phyloP scores from a whole-genome alignment of 345 rosid species.

The Zanthoxylum bungeanum region DNA sequence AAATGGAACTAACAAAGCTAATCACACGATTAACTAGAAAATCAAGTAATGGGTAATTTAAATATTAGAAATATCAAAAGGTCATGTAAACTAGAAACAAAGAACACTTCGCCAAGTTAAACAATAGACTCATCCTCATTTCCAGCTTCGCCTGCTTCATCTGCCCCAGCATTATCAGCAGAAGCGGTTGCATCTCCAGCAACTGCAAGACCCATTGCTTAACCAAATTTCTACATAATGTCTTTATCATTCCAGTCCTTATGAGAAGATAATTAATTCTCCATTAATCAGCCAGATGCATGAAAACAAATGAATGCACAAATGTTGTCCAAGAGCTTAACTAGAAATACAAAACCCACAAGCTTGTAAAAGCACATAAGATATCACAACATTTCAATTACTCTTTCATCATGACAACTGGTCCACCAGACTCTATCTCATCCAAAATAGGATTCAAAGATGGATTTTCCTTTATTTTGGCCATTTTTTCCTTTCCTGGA shows the following conservation, averaged over 20 bases:
- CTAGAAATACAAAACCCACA: constrained; percentile 4
- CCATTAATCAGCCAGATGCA: constrained; percentile 5
- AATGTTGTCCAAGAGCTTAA: background rate
- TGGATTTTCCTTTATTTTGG: constrained; percentile 79
- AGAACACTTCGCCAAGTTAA: too few species aligned
- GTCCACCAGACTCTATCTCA: constrained; percentile 91
- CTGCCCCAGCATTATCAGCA: constrained; percentile 47
- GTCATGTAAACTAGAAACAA: too few species aligned
- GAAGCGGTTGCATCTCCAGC: constrained; percentile 64
- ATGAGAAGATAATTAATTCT: constrained; percentile 12
- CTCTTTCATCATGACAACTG: constrained; percentile 93
- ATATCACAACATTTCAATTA: constrained; percentile 13
- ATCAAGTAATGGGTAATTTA: too few species aligned
- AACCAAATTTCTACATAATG: constrained; percentile 84
- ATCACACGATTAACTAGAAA: too few species aligned
- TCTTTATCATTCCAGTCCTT: constrained; percentile 98
- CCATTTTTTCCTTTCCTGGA: constrained; percentile 92
- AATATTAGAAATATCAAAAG: too few species aligned
- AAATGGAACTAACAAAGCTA: too few species aligned
- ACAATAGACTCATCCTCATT: constrained; percentile 90
- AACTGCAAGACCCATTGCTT: constrained; percentile 94
- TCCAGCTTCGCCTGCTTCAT: constrained; percentile 66
- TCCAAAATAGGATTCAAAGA: constrained; percentile 82
- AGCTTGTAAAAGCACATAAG: background rate
- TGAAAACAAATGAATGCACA: background rate